Percentiles rank a stretch among this genome's conserved stretches.
These are phyloP conservation scores for Botrytis squamosa DNA, from an alignment of 2,329 filamentous ascomycete species.

Conservation along the genomic window DNA sequence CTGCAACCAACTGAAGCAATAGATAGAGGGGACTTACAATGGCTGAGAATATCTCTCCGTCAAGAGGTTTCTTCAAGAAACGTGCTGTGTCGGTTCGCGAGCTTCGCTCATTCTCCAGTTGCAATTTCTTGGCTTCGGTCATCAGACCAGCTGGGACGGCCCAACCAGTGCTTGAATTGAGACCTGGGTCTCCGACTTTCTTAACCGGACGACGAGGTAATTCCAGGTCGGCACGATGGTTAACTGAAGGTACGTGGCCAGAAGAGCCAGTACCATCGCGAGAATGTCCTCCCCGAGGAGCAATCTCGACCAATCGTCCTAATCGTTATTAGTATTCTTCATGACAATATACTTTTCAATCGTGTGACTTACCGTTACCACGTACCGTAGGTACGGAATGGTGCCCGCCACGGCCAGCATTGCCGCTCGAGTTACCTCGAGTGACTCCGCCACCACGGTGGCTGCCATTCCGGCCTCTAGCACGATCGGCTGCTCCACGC, in stretches of 20 bases:
- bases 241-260: not conserved
- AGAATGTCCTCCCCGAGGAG: conserved; percentile 1
- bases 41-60: conserved; percentile 4
- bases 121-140: not conserved
- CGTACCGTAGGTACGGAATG: not conserved
- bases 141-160: conserved; percentile 6
- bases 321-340: not conserved
- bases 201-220: not conserved
- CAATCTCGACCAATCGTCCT: conserved; percentile 2
- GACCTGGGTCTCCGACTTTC: not conserved
- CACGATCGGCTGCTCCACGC: not conserved
- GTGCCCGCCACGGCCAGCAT: not conserved
- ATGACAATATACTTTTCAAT: not conserved
- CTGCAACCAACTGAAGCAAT: not conserved
- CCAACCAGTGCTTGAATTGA: conserved; percentile 8
- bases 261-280: not conserved
- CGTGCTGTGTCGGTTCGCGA: not conserved
- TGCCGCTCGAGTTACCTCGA: conserved; percentile 5
- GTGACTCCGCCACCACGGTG: not conserved
- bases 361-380: conserved; percentile 1
- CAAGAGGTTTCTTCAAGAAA: not conserved
- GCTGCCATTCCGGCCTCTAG: not conserved
- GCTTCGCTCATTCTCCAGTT: not conserved
- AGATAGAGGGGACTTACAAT: not conserved
- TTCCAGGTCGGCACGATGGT: not conserved